Evolutionary conservation across 345 rosid genomes (phyloP).

Genomic region (Citrus mangshanensis): DNA sequence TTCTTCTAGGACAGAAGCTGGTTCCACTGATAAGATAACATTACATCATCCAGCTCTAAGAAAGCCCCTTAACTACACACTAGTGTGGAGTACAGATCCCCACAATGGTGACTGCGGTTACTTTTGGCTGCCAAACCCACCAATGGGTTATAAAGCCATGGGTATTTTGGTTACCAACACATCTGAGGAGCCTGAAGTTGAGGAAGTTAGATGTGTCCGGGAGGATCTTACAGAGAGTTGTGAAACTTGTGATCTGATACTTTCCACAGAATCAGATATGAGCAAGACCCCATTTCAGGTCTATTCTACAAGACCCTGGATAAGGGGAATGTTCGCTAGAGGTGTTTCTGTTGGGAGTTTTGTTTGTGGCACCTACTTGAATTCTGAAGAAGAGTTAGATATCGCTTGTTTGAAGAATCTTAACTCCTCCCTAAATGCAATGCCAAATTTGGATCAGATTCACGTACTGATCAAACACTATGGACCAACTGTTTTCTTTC

Average conservation of each 20-base stretch:
- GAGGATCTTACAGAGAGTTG: constrained; percentile 78
- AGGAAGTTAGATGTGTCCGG: constrained; percentile 70
- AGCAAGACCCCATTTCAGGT: constrained; percentile 45
- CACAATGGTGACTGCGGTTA: constrained; percentile 40
- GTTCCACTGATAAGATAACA: constrained; percentile 6
- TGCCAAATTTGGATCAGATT: constrained; percentile 84
- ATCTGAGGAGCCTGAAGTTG: constrained; percentile 51
- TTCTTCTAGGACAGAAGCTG: constrained; percentile 9
- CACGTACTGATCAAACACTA: constrained; percentile 66
- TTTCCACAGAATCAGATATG: constrained; percentile 33
- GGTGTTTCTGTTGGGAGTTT: constrained; percentile 88
- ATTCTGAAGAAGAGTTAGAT: constrained; percentile 35
- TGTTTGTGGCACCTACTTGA: constrained; percentile 51
- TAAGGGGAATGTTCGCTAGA: constrained; percentile 61
- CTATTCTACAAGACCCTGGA: constrained; percentile 64
- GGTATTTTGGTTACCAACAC: constrained; percentile 63
- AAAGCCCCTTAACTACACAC: constrained; percentile 56
- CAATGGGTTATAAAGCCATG: constrained; percentile 73
- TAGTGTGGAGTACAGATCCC: constrained; percentile 50
- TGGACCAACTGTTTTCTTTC: constrained; percentile 87
- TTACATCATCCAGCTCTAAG: constrained; percentile 42
- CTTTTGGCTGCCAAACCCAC: constrained; percentile 89
- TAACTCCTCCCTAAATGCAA: constrained; percentile 45
- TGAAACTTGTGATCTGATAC: constrained; percentile 52
- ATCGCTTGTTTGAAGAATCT: constrained; percentile 81